Conservation (phyloP, 2,329 filamentous ascomycete species). For the Alternaria solani region DNA sequence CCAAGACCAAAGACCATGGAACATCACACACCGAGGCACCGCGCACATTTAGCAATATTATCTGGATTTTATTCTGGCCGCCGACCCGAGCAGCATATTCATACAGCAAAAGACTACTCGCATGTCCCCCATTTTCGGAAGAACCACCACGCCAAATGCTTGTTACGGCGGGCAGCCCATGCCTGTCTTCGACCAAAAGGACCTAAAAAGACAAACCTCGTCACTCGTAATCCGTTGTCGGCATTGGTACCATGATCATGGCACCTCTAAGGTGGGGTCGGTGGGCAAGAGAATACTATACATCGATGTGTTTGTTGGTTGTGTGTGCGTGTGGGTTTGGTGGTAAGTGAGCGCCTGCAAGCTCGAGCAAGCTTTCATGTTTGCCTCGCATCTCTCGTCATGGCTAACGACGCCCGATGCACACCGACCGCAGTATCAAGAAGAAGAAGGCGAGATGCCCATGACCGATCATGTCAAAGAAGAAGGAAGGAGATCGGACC, state of each 20-base stretch:
- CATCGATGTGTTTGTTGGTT: conserved; percentile 21
- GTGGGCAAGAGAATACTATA: conserved; percentile 31
- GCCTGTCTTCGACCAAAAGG: conserved; percentile 14
- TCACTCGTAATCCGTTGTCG: conserved; percentile 34
- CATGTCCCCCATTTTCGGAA: conserved; percentile 9
- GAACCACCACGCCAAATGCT: conserved; percentile 15
- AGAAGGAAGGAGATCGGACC: conserved; percentile 12
- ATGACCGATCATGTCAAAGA: conserved; percentile 15
- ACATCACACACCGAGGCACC: conserved; percentile 11
- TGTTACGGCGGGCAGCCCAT: conserved; percentile 5
- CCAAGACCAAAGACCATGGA: conserved; percentile 2
- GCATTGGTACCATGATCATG: conserved; percentile 18
- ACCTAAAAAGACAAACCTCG: conserved; percentile 32
- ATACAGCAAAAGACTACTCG: conserved; percentile 25
- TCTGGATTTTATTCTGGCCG: conserved; percentile 20
- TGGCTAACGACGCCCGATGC: neutral
- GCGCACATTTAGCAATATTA: conserved; percentile 13
- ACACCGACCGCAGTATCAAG: conserved; percentile 6
- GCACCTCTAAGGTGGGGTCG: conserved; percentile 12
- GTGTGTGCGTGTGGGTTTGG: conserved; percentile 8
- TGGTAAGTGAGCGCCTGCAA: conserved; percentile 10
- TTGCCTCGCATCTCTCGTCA: conserved; percentile 10
- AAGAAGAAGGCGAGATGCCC: conserved; percentile 11
- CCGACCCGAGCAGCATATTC: conserved; percentile 23
- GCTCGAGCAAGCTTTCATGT: conserved; percentile 18